A percentile compares a stretch with the other conserved stretches of the same genome.
These are phyloP conservation scores for Apiotrichum mycotoxinovorans DNA, from an alignment of 1,284 basidiomycete species.

Conservation along the genomic window DNA sequence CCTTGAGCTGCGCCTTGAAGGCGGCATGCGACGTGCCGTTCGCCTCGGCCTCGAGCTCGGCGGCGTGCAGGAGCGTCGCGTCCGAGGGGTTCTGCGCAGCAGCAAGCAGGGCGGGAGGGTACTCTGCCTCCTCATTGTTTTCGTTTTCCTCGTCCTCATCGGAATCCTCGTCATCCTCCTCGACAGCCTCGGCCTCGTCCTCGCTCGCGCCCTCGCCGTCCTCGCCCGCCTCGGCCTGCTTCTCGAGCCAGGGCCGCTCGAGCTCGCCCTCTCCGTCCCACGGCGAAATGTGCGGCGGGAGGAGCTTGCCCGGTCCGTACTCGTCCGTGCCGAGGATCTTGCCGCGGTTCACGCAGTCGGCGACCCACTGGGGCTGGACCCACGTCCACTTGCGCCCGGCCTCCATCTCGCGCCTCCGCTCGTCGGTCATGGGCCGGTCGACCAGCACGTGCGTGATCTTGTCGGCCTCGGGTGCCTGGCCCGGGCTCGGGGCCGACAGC, in stretches of 20 bases:
- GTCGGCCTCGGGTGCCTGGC: slow-evolving; percentile 55
- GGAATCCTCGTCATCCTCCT: slow-evolving; percentile 41
- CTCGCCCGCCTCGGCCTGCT: slow-evolving; percentile 50
- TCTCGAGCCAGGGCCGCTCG: slow-evolving; percentile 56
- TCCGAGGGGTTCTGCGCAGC: slow-evolving; percentile 61
- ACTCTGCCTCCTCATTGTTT: slow-evolving; percentile 46
- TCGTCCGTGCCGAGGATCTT: slow-evolving; percentile 79
- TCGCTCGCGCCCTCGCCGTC: slow-evolving; percentile 52
- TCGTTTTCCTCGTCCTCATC: slow-evolving; percentile 45
- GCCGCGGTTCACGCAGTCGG: slow-evolving; percentile 88
- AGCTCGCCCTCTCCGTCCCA: slow-evolving; percentile 74
- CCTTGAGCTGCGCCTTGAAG: slow-evolving; percentile 76
- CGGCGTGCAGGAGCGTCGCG: slow-evolving; percentile 71
- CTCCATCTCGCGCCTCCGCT: slow-evolving; percentile 60
- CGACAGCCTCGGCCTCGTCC: slow-evolving; percentile 39
- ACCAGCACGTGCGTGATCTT: slow-evolving; percentile 94
- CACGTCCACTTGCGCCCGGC: slow-evolving; percentile 71
- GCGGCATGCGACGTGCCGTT: slow-evolving; percentile 77
- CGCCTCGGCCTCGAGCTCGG: slow-evolving; percentile 89
- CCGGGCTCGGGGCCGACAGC: slow-evolving; percentile 67
- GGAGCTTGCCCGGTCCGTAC: slow-evolving; percentile 78
- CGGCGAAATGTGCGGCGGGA: slow-evolving; percentile 94
- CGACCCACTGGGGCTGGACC: slow-evolving; percentile 97
- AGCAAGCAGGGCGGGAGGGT: slow-evolving; percentile 55
- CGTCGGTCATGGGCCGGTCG: slow-evolving; percentile 69